Evolutionary conservation across 2,329 filamentous ascomycete genomes (phyloP), one percentile per base, ranked within the genome.

Genomic region (Dactylellina leptospora): DNA sequence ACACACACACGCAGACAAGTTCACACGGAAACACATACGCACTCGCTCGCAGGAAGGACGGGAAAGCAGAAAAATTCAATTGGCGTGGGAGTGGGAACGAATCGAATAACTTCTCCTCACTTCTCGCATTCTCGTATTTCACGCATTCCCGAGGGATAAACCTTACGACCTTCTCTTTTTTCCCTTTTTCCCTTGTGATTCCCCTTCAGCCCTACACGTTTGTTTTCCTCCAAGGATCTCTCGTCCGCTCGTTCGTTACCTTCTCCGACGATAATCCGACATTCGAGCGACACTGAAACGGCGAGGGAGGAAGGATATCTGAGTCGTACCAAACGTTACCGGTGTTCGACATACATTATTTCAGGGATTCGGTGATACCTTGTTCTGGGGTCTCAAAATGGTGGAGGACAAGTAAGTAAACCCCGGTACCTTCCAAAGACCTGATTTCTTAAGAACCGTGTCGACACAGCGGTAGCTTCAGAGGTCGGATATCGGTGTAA

Each of bases 321-420:
- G n/a, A n/a, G n/a, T n/a, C n/a, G n/a, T n/a, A n/a, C n/a, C n/a
- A n/a, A n/a, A n/a, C 51, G n/a, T n/a, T n/a, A n/a, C n/a, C n/a
- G n/a, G n/a, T n/a, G n/a, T n/a, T n/a, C n/a, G n/a, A n/a, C n/a
- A n/a, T n/a, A n/a, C n/a, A n/a, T n/a, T n/a, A n/a, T n/a, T n/a
- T n/a, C n/a, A n/a, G n/a, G n/a, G 13, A 18, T 47, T 20, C 33
- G 51, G 25, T 23, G 51, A 33, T 36, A 58, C 11, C 53, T 51
- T 58, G 74, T 51, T 11, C 38, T 18, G 66, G 58, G 60, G 50
- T 55, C 54, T 72, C 45, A 64, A 28, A 64, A 81, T 81, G 80
- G 66, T 83, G 76, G 81, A 82, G 78, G 81, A 83, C 77, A 83
- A 83, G 81, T 82, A 80, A 74, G 81, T 74, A 71, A 59, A 50